These are phyloP conservation scores for Claviceps spartinae DNA, from an alignment of 2,329 filamentous ascomycete species.

Conservation along the genomic window DNA sequence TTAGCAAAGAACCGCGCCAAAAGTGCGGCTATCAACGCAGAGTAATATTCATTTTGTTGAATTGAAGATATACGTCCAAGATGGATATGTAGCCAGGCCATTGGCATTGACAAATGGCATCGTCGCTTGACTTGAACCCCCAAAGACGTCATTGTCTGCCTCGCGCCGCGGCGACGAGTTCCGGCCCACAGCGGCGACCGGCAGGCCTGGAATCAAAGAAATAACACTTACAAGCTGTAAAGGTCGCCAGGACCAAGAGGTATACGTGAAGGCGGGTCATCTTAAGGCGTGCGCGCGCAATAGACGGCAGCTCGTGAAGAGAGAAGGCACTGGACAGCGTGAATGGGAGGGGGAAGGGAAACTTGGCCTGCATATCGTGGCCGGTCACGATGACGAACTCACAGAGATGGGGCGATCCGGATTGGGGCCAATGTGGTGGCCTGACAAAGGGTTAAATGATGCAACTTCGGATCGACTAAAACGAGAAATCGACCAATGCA, in stretches of 20 bases:
- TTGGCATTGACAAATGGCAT: not conserved
- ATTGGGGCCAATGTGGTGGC: not conserved
- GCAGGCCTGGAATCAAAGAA: not conserved
- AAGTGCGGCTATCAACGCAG: no score
- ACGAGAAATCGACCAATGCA: no score
- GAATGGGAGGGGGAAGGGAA: not conserved
- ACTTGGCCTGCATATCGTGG: not conserved
- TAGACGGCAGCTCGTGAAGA: not conserved
- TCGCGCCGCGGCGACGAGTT: not conserved
- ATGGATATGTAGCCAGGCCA: no score
- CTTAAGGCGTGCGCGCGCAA: slow-evolving; percentile 3
- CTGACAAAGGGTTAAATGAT: not conserved
- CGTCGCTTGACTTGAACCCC: not conserved
- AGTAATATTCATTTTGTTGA: no score
- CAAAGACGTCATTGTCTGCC: slow-evolving; percentile 14
- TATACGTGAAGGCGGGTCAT: slow-evolving; percentile 34
- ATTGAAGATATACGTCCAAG: no score
- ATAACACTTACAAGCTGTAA: slow-evolving; percentile 27
- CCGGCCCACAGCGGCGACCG: no score
- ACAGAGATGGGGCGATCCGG: not conserved
- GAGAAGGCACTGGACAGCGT: not conserved
- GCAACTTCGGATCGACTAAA: no score
- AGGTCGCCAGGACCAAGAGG: slow-evolving; percentile 26
- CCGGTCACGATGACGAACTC: not conserved
- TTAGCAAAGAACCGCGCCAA: slow-evolving; percentile 14